Percentiles rank a stretch among this genome's conserved stretches.
Conservation (phyloP, 371 early-diverging fungal species). For the Chytridium lagenaria region DNA sequence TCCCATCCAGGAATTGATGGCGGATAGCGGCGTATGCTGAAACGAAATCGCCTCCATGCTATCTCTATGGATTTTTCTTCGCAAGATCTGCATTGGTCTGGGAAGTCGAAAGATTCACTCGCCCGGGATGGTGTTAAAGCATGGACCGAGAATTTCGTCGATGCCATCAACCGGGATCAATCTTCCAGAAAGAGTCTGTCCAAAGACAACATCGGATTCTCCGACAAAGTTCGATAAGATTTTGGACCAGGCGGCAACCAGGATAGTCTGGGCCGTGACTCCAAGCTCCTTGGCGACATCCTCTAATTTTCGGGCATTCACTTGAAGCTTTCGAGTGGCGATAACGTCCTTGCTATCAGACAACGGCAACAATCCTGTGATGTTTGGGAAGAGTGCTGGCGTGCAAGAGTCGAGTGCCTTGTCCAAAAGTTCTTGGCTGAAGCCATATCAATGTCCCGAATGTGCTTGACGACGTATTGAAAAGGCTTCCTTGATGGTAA, state of each 20-base stretch:
- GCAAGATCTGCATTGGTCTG: neutral
- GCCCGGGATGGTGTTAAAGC: constrained; percentile 23
- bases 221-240: neutral
- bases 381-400: neutral
- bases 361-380: neutral
- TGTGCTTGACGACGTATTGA: neutral
- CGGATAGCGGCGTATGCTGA: neutral
- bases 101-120: neutral
- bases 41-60: neutral
- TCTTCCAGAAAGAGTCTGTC: constrained; percentile 19
- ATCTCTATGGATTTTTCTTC: neutral
- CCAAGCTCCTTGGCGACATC: neutral
- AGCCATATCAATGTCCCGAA: neutral
- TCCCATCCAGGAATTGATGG: neutral
- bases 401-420: neutral
- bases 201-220: constrained; percentile 28
- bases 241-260: neutral
- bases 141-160: constrained; percentile 21
- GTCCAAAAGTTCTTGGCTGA: neutral
- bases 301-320: neutral
- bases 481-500: neutral
- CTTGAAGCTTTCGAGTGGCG: neutral
- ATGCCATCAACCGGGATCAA: constrained; percentile 6
- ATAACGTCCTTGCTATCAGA: neutral
- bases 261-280: constrained; percentile 1